Base-by-base conservation (phyloP, 257 asterid genomes). In the Solanum raphanifolium region DNA sequence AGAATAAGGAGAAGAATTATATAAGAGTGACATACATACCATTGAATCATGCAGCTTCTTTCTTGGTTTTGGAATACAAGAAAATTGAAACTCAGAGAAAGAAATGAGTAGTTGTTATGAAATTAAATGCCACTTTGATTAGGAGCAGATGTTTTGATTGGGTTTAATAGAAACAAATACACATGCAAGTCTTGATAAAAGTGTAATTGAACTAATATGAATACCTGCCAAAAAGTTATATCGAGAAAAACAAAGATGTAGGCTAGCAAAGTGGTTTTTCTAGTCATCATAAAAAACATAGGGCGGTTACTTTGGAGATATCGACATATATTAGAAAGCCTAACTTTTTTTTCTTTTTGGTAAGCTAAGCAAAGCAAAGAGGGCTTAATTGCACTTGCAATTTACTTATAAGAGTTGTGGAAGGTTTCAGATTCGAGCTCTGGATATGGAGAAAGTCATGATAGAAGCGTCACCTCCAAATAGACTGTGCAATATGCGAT, bases 401-500 rank as follows among this genome's bases (percentile, higher is more conserved):
- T 69, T 69, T 15, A 72, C n/a, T 31, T 55, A 7, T 18, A 6
- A 52, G 62, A 18, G 2, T 46, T 46, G 55, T 4, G 20, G 18
- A 41, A 43, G 55, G 20, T 46, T 46, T 46, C 55, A 46, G 3
- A 13, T 46, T 46, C 3, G 7, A 46, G 20, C 20, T 13, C 2
- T 46, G 0, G 0, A 13, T 46, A 48, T 48, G 8, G 3, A 48
- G 8, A 48, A 5, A 48, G 6, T 48, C 7, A 5, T 48, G 60
- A 15, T 55, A 4, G 0, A 1, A 55, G 9, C 1, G 2, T 3
- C 10, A 52, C 1, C 23, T 0, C 1, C 21, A 15, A 6, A 52
- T 16, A 0, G 8, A 1, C 4, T 3, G 0, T 16, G 4, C 8
- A 52, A 1, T 16, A 52, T 0, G 3, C 21, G 0, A 52, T 16